Base-by-base conservation (phyloP, 129 eudicot genomes). In the Kitagawia praeruptora region DNA sequence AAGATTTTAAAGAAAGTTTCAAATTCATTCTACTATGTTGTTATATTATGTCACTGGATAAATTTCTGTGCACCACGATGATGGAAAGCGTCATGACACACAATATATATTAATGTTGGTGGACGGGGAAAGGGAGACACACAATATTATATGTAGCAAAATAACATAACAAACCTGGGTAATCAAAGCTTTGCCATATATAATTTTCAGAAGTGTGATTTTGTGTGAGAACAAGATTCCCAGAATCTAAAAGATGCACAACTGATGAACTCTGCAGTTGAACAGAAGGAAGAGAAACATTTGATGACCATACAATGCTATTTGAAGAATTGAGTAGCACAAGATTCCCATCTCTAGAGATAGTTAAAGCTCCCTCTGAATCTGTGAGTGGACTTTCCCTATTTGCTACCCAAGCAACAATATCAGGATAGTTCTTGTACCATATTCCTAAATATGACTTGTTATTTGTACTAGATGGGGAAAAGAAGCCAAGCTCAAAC, bases 151-250 rank as follows among this genome's bases (percentile, higher is more conserved):
- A 64, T 28, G 39, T 14, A 27, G 40, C 39, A 64, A 27, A 31
- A 64, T 13, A 64, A 64, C 19, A 28, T 31, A 66, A 66, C 72
- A 66, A 2, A 66, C 72, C 72, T 8, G 91, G 90, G 16, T 86
- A 83, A 86, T 87, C 91, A 48, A 91, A 91, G 56, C 97, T 91
- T 78, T 91, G 93, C 97, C 96, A 91, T n/a, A 82, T 13, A 74
- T 82, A 85, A 8, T 67, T 72, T 2, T 77, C 75, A 75, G 72
- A 66, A 37, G 63, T 56, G 34, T 53, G 15, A 10, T 70, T 74
- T 67, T 74, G 63, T 48, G 74, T 61, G 34, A 91, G 61, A 41
- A 91, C 85, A 28, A 91, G 88, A 47, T 91, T 87, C 75, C 96
- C 96, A 6, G 92, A 84, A 48, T 83, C 88, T 12, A 91, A 84